Percentiles rank a stretch among this genome's conserved stretches.
phyloP scores from a whole-genome alignment of 257 asterid genomes.

The Solanum clarkiae region DNA sequence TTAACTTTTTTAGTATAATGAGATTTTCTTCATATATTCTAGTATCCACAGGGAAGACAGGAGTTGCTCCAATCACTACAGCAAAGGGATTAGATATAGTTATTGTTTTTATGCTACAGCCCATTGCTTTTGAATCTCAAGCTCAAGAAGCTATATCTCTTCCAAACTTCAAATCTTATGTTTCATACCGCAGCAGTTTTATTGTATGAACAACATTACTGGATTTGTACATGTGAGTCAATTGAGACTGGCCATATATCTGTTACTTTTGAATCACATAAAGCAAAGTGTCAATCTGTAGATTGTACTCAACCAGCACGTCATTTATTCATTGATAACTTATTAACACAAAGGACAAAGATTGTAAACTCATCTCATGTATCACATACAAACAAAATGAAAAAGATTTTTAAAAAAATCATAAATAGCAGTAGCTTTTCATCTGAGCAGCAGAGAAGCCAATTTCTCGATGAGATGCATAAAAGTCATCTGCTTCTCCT shows the following conservation, averaged over 20 bases:
- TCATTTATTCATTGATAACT: neutral
- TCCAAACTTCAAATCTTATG: neutral
- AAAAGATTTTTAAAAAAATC: neutral
- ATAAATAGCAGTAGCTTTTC: neutral
- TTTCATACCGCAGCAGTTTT: neutral
- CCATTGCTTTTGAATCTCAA: neutral
- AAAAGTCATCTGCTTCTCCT: neutral
- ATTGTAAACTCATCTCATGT: neutral
- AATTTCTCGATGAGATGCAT: neutral
- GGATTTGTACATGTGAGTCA: neutral
- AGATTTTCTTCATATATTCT: conserved; percentile 1
- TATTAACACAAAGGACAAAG: neutral
- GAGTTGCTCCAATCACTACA: neutral
- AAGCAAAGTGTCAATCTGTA: neutral
- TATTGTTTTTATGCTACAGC: neutral
- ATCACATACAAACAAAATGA: neutral
- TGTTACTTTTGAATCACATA: neutral
- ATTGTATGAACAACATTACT: neutral
- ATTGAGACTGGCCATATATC: neutral
- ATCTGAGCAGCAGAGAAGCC: neutral
- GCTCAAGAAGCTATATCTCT: neutral
- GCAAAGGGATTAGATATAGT: neutral
- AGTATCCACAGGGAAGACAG: conserved; percentile 12
- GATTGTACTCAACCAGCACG: neutral
- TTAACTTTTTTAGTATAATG: neutral